These are phyloP conservation scores for Azolla pinnata DNA, from an alignment of 75 land plant genomes.

Conservation along the genomic window DNA sequence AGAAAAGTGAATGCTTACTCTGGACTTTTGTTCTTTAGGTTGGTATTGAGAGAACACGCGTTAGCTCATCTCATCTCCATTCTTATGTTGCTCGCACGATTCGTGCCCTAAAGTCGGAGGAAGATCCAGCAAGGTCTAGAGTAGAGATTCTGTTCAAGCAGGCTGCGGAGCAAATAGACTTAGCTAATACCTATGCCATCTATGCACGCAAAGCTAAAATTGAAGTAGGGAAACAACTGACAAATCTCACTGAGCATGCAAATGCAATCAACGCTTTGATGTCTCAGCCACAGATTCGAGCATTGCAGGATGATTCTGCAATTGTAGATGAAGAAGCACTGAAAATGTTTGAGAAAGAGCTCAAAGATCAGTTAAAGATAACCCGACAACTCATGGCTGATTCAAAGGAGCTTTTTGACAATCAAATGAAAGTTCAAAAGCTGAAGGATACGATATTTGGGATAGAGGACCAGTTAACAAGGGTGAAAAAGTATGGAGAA, in stretches of 20 bases:
- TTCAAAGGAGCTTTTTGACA: constrained; percentile 70
- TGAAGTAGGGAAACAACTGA: constrained; percentile 16
- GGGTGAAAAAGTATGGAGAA: constrained; percentile 7
- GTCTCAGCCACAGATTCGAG: background rate
- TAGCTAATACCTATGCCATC: constrained; percentile 17
- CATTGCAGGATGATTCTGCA: constrained; percentile 23
- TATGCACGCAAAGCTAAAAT: constrained; percentile 19
- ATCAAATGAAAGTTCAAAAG: constrained; percentile 88
- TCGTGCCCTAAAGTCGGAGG: constrained; percentile 14
- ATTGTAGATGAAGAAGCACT: constrained; percentile 60
- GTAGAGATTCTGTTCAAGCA: constrained; percentile 14
- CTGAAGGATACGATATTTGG: constrained; percentile 75
- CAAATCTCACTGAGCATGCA: constrained; percentile 15
- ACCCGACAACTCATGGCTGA: constrained; percentile 45
- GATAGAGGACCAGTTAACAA: constrained; percentile 52
- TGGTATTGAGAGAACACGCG: background rate
- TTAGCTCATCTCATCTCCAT: constrained; percentile 4
- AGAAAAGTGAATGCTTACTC: no score
- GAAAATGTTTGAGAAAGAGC: constrained; percentile 71
- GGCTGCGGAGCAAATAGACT: constrained; percentile 18
- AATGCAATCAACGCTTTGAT: background rate
- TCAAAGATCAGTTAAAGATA: constrained; percentile 53
- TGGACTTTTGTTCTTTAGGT: background rate
- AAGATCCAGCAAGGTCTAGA: constrained; percentile 8
- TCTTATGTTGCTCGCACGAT: constrained; percentile 24